Evolutionary conservation across 2,329 filamentous ascomycete species (phyloP).

Genomic region (Penicillium occitanis): DNA sequence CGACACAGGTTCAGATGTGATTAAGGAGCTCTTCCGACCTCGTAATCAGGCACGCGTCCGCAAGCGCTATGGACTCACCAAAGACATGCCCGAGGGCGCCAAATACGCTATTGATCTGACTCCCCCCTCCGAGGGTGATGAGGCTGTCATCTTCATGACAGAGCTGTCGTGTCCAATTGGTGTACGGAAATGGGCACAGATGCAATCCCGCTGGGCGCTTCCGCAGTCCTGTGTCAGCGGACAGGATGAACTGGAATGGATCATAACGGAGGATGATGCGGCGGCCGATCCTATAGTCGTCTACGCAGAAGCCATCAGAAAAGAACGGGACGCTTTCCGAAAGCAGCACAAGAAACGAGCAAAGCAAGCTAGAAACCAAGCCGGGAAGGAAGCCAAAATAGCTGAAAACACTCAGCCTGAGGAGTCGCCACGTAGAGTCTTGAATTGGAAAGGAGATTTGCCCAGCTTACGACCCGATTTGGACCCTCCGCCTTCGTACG

Average conservation of each 20-base stretch:
- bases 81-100: conserved; percentile 43
- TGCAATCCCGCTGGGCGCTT: conserved; percentile 40
- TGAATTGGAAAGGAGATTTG: conserved; percentile 6
- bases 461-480: conserved; percentile 18
- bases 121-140: conserved; percentile 61
- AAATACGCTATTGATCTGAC: conserved; percentile 65
- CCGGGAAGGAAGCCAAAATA: neutral
- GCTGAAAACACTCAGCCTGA: neutral
- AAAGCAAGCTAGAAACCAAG: neutral
- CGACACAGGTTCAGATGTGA: conserved; percentile 31
- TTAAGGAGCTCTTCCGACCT: conserved; percentile 33
- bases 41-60: conserved; percentile 30
- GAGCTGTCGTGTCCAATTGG: conserved; percentile 59
- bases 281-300: neutral
- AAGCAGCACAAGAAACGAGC: neutral
- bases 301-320: neutral
- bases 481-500: neutral
- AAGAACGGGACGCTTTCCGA: neutral
- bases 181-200: conserved; percentile 57
- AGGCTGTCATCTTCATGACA: conserved; percentile 59
- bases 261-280: neutral
- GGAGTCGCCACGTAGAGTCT: neutral
- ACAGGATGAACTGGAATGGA: conserved; percentile 44
- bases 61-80: conserved; percentile 33
- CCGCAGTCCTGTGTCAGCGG: conserved; percentile 47